Conservation (phyloP, 257 asterid genomes). For the Orobanche coerulescens region DNA sequence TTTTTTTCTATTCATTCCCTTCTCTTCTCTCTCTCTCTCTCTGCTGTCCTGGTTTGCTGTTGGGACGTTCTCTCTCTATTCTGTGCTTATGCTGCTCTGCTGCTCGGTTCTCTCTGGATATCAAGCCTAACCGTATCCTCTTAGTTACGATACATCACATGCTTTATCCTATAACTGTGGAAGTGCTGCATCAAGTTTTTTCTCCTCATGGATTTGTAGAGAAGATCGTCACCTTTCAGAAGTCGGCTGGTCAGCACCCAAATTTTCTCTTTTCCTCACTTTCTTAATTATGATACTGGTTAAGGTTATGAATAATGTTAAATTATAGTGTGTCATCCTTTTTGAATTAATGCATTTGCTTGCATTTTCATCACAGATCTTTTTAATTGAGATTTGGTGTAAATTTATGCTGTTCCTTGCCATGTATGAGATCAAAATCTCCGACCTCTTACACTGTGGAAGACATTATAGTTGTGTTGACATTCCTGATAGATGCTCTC, state of each 20-base stretch:
- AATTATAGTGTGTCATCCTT: slow-evolving; percentile 20
- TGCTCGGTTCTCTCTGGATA: slow-evolving; percentile 67
- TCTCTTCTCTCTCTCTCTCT: slow-evolving; percentile 77
- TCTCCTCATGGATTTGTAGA: slow-evolving; percentile 99
- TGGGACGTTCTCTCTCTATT: slow-evolving; percentile 57
- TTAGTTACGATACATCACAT: slow-evolving; percentile 98
- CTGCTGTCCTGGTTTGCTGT: slow-evolving; percentile 81
- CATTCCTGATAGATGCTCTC: slow-evolving; percentile 20
- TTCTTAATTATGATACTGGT: slow-evolving; percentile 32
- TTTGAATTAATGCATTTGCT: slow-evolving; percentile 19
- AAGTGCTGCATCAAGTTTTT: slow-evolving; percentile 99
- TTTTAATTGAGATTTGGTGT: slow-evolving; percentile 10
- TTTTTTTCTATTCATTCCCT: slow-evolving; percentile 70
- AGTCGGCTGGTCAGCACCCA: slow-evolving; percentile 99
- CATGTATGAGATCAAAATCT: slow-evolving; percentile 19
- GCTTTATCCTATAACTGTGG: slow-evolving; percentile 99
- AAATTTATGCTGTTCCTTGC: slow-evolving; percentile 19
- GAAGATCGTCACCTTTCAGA: slow-evolving; percentile 99
- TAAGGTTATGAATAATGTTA: slow-evolving; percentile 27
- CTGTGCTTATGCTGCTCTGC: slow-evolving; percentile 73
- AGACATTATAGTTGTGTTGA: slow-evolving; percentile 13
- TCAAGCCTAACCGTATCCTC: slow-evolving; percentile 99
- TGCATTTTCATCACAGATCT: slow-evolving; percentile 12
- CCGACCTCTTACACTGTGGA: slow-evolving; percentile 12
- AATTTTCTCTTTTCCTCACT: slow-evolving; percentile 46